A percentile compares a stretch with the other conserved stretches of the same genome.
Evolutionary conservation across 129 eudicot genomes (phyloP).

Genomic region (Chrysanthemum lavandulifolium): DNA sequence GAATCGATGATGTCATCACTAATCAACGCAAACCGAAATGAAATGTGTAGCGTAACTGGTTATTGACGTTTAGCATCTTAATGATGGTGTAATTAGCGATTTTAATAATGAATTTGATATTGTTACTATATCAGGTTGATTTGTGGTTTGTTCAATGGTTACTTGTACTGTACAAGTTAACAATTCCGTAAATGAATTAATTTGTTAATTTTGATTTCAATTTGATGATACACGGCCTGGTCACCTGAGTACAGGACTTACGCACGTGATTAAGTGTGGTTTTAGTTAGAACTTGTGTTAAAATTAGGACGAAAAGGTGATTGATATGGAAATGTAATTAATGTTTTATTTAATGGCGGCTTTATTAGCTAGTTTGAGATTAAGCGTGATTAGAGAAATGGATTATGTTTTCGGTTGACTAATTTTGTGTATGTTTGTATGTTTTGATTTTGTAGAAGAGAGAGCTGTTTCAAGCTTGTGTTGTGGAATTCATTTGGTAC

Average conservation of each 20-base stretch:
- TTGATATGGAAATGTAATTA: background rate
- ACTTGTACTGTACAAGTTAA: background rate
- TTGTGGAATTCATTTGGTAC: too few species aligned
- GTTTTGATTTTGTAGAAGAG: conserved; percentile 50
- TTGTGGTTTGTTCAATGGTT: background rate
- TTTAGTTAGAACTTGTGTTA: too few species aligned
- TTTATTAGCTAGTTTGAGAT: conserved; percentile 10
- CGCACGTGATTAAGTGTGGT: too few species aligned
- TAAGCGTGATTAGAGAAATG: conserved; percentile 33
- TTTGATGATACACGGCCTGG: background rate
- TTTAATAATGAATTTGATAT: too few species aligned
- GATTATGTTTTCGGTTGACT: conserved; percentile 27
- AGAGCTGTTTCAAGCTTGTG: conserved; percentile 71
- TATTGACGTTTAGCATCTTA: too few species aligned
- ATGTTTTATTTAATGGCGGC: background rate
- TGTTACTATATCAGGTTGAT: background rate
- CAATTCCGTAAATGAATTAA: background rate
- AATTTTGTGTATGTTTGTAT: conserved; percentile 12
- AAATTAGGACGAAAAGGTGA: too few species aligned
- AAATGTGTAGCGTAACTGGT: too few species aligned
- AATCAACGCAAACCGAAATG: too few species aligned
- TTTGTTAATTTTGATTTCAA: background rate
- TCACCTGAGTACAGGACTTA: background rate
- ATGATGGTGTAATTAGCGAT: too few species aligned
- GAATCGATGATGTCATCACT: too few species aligned